Evolutionary conservation across 495 filamentous ascomycete species (phyloP).

Genomic region (Tirmania nivea): DNA sequence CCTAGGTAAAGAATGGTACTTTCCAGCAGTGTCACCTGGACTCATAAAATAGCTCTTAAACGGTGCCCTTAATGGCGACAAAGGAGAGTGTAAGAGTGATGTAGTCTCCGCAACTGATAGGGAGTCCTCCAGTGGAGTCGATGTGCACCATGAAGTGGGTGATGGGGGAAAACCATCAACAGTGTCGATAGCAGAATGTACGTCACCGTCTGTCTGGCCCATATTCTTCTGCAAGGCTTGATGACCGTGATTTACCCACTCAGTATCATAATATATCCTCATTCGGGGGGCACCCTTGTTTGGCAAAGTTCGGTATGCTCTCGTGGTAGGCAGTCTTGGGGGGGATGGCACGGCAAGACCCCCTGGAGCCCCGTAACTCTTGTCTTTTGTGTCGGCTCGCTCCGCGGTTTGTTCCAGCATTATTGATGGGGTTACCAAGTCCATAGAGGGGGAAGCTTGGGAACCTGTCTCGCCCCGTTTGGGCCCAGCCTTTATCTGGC

Average conservation of each 20-base stretch:
- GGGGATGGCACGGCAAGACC: too few relatives aligned
- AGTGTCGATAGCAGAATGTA: neutral
- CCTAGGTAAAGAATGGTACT: neutral
- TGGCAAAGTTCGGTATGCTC: neutral
- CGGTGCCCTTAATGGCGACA: neutral
- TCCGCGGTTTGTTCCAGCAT: too few relatives aligned
- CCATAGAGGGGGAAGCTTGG: too few relatives aligned
- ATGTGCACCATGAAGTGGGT: neutral
- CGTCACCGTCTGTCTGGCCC: neutral
- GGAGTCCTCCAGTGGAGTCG: neutral
- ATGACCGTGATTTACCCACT: neutral
- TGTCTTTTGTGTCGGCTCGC: too few relatives aligned
- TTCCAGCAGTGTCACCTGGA: neutral
- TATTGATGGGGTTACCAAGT: too few relatives aligned
- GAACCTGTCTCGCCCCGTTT: too few relatives aligned
- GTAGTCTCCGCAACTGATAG: neutral
- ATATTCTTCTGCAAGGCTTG: neutral
- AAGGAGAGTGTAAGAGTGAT: neutral
- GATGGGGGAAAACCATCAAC: neutral
- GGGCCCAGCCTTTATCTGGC: too few relatives aligned
- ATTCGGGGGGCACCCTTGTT: neutral
- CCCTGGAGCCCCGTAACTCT: too few relatives aligned
- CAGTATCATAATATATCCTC: neutral
- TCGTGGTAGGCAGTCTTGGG: too few relatives aligned
- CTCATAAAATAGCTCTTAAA: neutral